These are phyloP conservation scores for Chaetomium sp. DNA, from an alignment of 2,329 filamentous ascomycete species.

Conservation along the genomic window DNA sequence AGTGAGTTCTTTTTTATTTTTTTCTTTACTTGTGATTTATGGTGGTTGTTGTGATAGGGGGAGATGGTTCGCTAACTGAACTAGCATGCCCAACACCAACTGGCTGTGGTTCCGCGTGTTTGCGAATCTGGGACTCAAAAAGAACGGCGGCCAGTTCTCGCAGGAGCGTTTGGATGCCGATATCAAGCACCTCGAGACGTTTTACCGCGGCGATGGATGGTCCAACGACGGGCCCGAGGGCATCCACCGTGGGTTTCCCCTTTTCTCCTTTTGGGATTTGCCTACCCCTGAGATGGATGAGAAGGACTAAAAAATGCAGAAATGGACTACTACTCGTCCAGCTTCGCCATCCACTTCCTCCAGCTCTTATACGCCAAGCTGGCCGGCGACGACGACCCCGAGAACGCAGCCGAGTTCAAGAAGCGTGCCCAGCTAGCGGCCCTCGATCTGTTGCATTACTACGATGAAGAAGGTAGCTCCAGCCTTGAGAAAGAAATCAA, in stretches of 20 bases:
- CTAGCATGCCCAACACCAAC: slow-evolving; percentile 61
- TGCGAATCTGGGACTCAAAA: slow-evolving; percentile 70
- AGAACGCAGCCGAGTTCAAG: slow-evolving; percentile 62
- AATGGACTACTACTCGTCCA: slow-evolving; percentile 81
- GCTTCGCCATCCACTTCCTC: slow-evolving; percentile 74
- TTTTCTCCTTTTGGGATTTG: neutral
- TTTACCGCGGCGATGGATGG: slow-evolving; percentile 77
- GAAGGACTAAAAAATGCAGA: slow-evolving; percentile 34
- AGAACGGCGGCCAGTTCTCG: slow-evolving; percentile 65
- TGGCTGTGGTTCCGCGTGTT: slow-evolving; percentile 84
- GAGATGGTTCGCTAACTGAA: neutral
- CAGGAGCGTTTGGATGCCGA: slow-evolving; percentile 64
- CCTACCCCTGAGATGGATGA: neutral
- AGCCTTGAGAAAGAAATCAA: neutral
- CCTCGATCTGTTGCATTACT: slow-evolving; percentile 68
- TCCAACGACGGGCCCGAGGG: slow-evolving; percentile 73
- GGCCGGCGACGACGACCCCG: slow-evolving; percentile 59
- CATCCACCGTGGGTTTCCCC: slow-evolving; percentile 52
- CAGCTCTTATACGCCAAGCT: slow-evolving; percentile 72
- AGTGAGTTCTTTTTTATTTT: slow-evolving; percentile 35
- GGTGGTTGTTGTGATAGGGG: neutral
- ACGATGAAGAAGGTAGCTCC: slow-evolving; percentile 53
- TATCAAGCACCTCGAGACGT: slow-evolving; percentile 71
- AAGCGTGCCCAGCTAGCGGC: slow-evolving; percentile 60
- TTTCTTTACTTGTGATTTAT: neutral